phyloP scores from a whole-genome alignment of 176 grass and related monocot species.

The Themeda triandra region DNA sequence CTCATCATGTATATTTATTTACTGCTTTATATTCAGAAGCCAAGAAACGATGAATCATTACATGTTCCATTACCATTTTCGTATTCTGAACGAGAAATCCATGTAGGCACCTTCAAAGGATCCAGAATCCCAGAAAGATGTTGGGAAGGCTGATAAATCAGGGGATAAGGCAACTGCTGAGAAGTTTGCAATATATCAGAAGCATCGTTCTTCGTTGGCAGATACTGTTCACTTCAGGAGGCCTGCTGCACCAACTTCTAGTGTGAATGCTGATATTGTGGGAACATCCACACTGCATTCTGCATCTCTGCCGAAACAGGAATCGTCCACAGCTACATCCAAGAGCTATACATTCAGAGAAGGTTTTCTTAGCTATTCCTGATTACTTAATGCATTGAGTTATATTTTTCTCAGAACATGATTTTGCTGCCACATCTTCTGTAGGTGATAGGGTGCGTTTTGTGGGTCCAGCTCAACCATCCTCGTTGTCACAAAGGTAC shows the following conservation, averaged over 20 bases:
- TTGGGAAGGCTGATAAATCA: conserved; percentile 52
- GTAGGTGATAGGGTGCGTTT: conserved; percentile 90
- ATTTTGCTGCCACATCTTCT: conserved; percentile 18
- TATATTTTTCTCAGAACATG: conserved; percentile 11
- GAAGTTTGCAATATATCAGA: conserved; percentile 59
- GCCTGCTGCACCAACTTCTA: conserved; percentile 71
- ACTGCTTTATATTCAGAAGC: conserved; percentile 1
- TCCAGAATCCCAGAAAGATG: conserved; percentile 72
- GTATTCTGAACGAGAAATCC: conserved; percentile 7
- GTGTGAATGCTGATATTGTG: conserved; percentile 95
- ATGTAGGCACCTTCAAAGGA: conserved; percentile 69
- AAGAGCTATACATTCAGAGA: conserved; percentile 96
- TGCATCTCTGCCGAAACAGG: conserved; percentile 79
- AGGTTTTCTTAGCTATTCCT: conserved; percentile 45
- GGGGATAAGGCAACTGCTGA: conserved; percentile 45
- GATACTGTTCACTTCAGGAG: conserved; percentile 68
- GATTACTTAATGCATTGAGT: conserved; percentile 13
- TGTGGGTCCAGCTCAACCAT: conserved; percentile 54
- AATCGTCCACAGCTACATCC: conserved; percentile 86
- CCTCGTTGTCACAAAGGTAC: conserved; percentile 59
- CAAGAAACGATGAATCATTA: conserved; percentile 6
- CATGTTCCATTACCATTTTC: neutral
- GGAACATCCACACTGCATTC: conserved; percentile 80
- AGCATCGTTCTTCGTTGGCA: conserved; percentile 56
- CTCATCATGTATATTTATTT: conserved; percentile 16